Percentiles rank a stretch among this genome's conserved stretches.
Conservation (phyloP, 2,329 filamentous ascomycete genomes). For the Botrytis aclada region DNA sequence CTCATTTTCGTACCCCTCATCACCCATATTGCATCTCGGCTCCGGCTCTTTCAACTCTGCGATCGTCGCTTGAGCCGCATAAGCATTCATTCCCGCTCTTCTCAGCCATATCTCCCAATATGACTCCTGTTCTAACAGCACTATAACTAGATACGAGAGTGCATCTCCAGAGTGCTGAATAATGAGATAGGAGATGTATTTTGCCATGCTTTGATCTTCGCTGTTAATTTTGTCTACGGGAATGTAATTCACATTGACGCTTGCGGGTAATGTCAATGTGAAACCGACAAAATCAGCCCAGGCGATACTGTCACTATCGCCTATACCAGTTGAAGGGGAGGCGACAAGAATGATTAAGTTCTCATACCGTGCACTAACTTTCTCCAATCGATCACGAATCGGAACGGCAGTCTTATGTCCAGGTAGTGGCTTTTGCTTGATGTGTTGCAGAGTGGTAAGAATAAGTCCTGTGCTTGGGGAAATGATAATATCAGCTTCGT, state of each 20-base stretch:
- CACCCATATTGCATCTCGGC: slow-evolving; percentile 17
- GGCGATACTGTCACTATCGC: slow-evolving; percentile 31
- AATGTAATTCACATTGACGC: slow-evolving; percentile 46
- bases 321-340: slow-evolving; percentile 43
- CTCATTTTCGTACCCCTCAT: slow-evolving; percentile 22
- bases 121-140: slow-evolving; percentile 56
- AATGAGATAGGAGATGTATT: slow-evolving; percentile 54
- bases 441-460: slow-evolving; percentile 66
- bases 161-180: slow-evolving; percentile 38
- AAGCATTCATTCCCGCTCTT: slow-evolving; percentile 64
- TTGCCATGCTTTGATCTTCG: slow-evolving; percentile 47
- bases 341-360: slow-evolving; percentile 65
- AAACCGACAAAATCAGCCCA: slow-evolving; percentile 37
- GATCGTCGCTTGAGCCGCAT: slow-evolving; percentile 65
- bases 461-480: slow-evolving; percentile 68
- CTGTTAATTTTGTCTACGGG: slow-evolving; percentile 20
- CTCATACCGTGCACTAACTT: slow-evolving; percentile 60
- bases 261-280: slow-evolving; percentile 39
- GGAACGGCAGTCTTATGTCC: slow-evolving; percentile 49
- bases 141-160: background rate
- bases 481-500: slow-evolving; percentile 70
- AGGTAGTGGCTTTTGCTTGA: slow-evolving; percentile 69
- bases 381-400: slow-evolving; percentile 54
- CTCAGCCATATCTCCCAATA: slow-evolving; percentile 67
- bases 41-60: slow-evolving; percentile 43